Conservation (phyloP, 164 flowering plant species). For the Vitis amurensis region DNA sequence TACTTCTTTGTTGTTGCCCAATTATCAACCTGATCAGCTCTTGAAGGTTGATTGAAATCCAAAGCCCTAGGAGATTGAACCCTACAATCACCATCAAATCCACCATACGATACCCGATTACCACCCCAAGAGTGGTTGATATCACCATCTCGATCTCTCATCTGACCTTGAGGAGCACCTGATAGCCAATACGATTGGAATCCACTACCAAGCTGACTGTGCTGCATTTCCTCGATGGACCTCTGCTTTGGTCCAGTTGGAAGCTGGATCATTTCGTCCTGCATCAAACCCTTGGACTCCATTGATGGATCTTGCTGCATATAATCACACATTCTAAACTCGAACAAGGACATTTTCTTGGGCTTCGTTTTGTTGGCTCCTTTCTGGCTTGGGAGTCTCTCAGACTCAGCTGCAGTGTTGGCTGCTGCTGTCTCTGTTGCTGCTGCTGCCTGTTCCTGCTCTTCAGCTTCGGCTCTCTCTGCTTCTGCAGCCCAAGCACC, state of each 20-base stretch:
- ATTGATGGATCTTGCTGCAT: conserved; percentile 7
- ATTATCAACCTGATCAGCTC: conserved; percentile 87
- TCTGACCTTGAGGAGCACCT: conserved; percentile 27
- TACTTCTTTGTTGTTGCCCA: conserved; percentile 66
- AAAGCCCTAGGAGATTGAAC: conserved; percentile 55
- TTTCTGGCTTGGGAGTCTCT: conserved; percentile 50
- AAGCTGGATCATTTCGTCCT: conserved; percentile 59
- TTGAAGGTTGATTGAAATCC: conserved; percentile 71
- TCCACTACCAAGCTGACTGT: conserved; percentile 67
- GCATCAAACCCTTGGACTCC: conserved; percentile 52
- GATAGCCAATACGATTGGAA: conserved; percentile 50
- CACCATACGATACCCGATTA: conserved; percentile 48
- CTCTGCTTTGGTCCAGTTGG: conserved; percentile 82
- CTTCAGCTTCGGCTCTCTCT: conserved; percentile 55
- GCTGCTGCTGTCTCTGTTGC: conserved; percentile 21
- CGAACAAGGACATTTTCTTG: conserved; percentile 61
- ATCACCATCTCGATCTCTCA: conserved; percentile 35
- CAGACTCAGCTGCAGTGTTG: conserved; percentile 3
- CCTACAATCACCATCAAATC: conserved; percentile 72
- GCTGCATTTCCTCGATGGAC: conserved; percentile 57
- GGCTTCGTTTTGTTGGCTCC: conserved; percentile 51
- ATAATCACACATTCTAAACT: conserved; percentile 37
- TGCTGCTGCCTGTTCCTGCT: conserved; percentile 27
- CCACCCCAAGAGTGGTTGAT: conserved; percentile 41
- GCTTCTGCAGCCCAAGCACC: conserved; percentile 72